Evolutionary conservation across 352 stramenopile genomes (phyloP), one percentile per base, ranked within the genome.

Genomic region (Globisporangium cystogenes): DNA sequence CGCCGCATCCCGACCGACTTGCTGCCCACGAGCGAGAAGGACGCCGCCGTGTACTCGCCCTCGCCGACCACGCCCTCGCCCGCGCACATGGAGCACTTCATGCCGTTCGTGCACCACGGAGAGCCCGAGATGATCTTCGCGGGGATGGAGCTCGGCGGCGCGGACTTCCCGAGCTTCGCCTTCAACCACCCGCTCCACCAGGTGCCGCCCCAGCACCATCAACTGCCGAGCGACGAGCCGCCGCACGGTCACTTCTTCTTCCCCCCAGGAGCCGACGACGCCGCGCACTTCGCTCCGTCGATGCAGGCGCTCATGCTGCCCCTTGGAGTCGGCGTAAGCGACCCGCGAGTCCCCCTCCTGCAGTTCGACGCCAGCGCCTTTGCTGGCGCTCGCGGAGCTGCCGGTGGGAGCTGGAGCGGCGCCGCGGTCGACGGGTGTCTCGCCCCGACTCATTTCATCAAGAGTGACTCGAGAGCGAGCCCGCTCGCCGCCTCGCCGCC

Each of bases 101-200:
- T 59, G 60, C 59, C 67, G 15, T 79, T 69, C 27, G 43, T 76
- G 21, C 48, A 57, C 14, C 63, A 53, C 23, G 42, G 68, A 24
- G 71, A 76, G 49, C 55, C 66, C 7, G 57, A 76, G 49, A 47
- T 78, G 33, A 56, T 77, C n/a, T 77, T 76, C 39, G 64, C 72
- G 16, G 68, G 67, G 33, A 67, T 74, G 47, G 68, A 61, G 2
- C 36, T 52, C 42, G 31, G 41, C 15, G 26, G 31, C 33, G 26
- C 48, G 16, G 43, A 50, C 18, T 39, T 60, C 48, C 44, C 47
- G n/a, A 37, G 20, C 8, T 26, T 46, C 14, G 35, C 52, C 53
- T 31, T 45, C n/a, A 53, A 20, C 21, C 29, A 52, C n/a, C 53
- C 48, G 1, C 39, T 48, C 8, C 51, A 55, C n/a, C 26, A 47